A percentile compares a stretch with the other conserved stretches of the same genome.
phyloP scores from a whole-genome alignment of 345 rosid genomes.

The Carallia brachiata region DNA sequence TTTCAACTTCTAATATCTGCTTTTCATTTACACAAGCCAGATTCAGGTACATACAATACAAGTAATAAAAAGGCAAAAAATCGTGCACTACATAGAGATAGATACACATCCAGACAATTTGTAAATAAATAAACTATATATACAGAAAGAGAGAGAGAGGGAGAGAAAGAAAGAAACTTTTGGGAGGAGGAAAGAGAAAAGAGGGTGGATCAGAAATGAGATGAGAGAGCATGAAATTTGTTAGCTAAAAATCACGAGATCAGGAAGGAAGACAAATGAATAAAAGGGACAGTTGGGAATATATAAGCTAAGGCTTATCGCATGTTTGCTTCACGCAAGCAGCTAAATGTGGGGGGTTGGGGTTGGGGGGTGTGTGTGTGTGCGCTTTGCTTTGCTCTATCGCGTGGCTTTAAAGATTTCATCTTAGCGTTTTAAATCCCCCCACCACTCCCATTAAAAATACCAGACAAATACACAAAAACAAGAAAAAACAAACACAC shows the following conservation, averaged over 20 bases:
- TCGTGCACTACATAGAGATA: too few species aligned
- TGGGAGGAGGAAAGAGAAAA: not conserved
- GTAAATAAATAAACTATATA: too few species aligned
- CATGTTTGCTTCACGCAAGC: slow-evolving; percentile 99
- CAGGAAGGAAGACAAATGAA: not conserved
- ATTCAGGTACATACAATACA: not conserved
- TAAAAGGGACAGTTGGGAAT: slow-evolving; percentile 39
- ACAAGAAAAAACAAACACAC: slow-evolving; percentile 15
- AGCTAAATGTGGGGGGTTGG: slow-evolving; percentile 46
- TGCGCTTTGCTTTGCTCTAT: slow-evolving; percentile 11
- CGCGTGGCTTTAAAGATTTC: slow-evolving; percentile 98
- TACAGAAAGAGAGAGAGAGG: not conserved
- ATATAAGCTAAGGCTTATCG: slow-evolving; percentile 49
- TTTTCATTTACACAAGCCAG: slow-evolving; percentile 15
- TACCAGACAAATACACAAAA: not conserved
- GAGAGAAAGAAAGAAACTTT: slow-evolving; percentile 6
- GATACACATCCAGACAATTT: too few species aligned
- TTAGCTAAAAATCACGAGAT: not conserved
- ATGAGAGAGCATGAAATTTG: not conserved
- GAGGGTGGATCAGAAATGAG: not conserved
- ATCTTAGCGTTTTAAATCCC: slow-evolving; percentile 33
- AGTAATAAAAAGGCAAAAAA: too few species aligned
- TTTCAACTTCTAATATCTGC: slow-evolving; percentile 23
- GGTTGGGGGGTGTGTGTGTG: not conserved
- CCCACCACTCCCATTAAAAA: slow-evolving; percentile 18